phyloP scores from a whole-genome alignment of 306 rosid genomes.

The Prunus mume region DNA sequence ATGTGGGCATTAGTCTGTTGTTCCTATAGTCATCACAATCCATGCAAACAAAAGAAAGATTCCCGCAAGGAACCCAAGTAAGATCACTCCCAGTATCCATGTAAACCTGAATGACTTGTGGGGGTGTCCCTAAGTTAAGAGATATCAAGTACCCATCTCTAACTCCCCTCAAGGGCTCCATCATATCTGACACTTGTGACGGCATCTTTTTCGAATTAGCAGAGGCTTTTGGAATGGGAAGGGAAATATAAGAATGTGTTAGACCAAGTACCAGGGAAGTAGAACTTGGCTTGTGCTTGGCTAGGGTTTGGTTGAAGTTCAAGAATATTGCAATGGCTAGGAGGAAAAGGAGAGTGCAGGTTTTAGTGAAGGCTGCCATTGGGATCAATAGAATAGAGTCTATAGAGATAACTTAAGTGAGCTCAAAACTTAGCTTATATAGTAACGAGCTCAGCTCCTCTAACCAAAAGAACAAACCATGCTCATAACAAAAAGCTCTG shows the following conservation, averaged over 20 bases:
- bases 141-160: conserved; percentile 53
- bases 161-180: conserved; percentile 44
- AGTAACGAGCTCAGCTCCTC: too few species aligned
- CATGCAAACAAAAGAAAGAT: conserved; percentile 42
- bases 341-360: conserved; percentile 10
- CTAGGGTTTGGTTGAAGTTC: conserved; percentile 20
- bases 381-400: background rate
- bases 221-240: conserved; percentile 21
- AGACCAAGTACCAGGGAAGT: conserved; percentile 38
- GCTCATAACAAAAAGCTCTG: background rate
- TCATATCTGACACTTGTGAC: conserved; percentile 24
- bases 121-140: conserved; percentile 45
- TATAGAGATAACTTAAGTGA: background rate
- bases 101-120: conserved; percentile 48
- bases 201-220: conserved; percentile 11
- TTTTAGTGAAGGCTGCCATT: conserved; percentile 14
- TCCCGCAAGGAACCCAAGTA: conserved; percentile 61
- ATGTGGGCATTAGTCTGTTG: conserved; percentile 23
- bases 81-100: conserved; percentile 66
- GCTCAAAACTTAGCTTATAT: background rate
- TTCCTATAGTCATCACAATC: conserved; percentile 40
- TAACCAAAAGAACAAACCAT: too few species aligned
- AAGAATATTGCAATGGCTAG: conserved; percentile 7
- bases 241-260: conserved; percentile 32
- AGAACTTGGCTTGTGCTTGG: conserved; percentile 4